Conservation (phyloP, 148 eudicot species). For the Rhododendron vialii region DNA sequence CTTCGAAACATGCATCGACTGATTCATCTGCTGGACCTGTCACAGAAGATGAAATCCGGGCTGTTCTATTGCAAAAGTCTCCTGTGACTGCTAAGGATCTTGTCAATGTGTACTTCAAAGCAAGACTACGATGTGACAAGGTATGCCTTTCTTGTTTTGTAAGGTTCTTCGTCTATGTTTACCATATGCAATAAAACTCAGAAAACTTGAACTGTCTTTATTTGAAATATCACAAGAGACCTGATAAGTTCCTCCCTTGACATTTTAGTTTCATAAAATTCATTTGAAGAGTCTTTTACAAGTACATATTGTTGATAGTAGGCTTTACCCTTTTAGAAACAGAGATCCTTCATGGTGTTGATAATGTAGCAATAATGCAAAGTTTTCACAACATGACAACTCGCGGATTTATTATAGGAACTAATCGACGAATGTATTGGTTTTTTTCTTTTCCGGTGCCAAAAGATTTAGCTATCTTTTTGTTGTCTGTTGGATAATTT, state of each 20-base stretch:
- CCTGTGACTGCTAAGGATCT: slow-evolving; percentile 83
- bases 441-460: background rate
- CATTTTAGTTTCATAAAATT: background rate
- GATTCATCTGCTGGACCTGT: slow-evolving; percentile 68
- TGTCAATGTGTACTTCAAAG: slow-evolving; percentile 58
- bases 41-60: slow-evolving; percentile 83
- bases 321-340: background rate
- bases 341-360: background rate
- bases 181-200: background rate
- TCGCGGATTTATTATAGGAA: background rate
- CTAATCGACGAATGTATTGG: background rate
- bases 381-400: background rate
- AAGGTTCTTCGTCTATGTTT: background rate
- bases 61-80: slow-evolving; percentile 58
- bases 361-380: background rate
- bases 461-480: background rate
- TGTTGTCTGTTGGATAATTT: background rate
- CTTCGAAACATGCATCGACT: slow-evolving; percentile 35
- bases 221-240: background rate
- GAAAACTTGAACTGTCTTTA: background rate
- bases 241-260: background rate
- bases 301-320: background rate
- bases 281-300: background rate
- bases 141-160: slow-evolving; percentile 24
- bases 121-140: slow-evolving; percentile 65